Conservation (phyloP, 2,329 filamentous ascomycete genomes). For the Pseudocercospora vitis region DNA sequence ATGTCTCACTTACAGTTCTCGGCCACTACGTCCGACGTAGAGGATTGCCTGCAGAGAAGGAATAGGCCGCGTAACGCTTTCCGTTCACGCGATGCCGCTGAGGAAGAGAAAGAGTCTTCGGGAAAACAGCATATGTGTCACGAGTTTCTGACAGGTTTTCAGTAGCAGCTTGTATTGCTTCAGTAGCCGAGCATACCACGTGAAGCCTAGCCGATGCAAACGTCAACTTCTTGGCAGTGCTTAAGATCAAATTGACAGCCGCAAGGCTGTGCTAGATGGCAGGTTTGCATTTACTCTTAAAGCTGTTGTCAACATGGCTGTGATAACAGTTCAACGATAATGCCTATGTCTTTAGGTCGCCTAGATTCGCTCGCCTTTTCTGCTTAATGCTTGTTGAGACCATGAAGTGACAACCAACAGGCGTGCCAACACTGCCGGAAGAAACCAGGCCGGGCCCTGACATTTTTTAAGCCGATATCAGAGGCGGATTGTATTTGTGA, state of each 20-base stretch:
- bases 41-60: not conserved
- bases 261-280: not conserved
- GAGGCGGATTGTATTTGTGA: too few relatives aligned
- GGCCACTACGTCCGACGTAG: not conserved
- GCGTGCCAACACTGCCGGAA: too few relatives aligned
- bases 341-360: too few relatives aligned
- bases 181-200: not conserved
- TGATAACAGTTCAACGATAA: too few relatives aligned
- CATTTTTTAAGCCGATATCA: too few relatives aligned
- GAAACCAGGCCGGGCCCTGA: too few relatives aligned
- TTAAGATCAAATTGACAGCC: not conserved
- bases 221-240: conserved; percentile 1
- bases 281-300: too few relatives aligned
- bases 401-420: too few relatives aligned
- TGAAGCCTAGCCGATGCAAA: not conserved
- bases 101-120: too few relatives aligned
- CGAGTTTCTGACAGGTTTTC: not conserved
- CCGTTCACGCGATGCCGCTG: not conserved
- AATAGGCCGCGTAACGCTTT: not conserved
- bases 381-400: too few relatives aligned
- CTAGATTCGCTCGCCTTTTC: too few relatives aligned
- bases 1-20: not conserved
- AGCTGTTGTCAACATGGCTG: too few relatives aligned
- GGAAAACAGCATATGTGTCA: not conserved
- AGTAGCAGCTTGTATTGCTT: not conserved